Evolutionary conservation across 371 early-diverging fungal genomes (phyloP), one percentile per base, ranked within the genome.

Genomic region (Umbelopsis sp.): DNA sequence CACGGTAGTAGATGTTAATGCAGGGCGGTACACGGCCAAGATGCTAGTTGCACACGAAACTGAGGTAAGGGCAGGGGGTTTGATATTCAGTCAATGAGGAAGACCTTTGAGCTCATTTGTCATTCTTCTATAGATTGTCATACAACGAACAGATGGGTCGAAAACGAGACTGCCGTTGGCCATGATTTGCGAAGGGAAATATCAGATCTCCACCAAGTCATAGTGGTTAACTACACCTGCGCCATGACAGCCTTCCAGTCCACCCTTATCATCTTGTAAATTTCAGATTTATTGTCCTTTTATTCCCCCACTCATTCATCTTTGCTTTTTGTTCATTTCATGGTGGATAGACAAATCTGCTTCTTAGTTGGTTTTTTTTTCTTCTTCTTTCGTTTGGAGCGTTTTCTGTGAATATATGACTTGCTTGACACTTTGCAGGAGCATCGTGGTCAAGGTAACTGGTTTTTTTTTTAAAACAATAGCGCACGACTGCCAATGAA

Each of bases 91-190:
- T 22, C 22, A 22, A 22, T 22, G 22, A 22, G 22, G 22, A 22
- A 22, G 22, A 22, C 22, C 22, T 22, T 22, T 22, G 22, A 22
- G 48, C 18, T 52, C n/a, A 52, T 24, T 24, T 1, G 22, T 51
- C 38, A 24, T 51, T 12, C 24, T 25, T 9, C 14, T 20, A 6
- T 25, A 75, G 76, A 72, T 71, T 48, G 44, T 65, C 20, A 69
- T 75, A 16, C 76, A 75, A 44, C 67, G 76, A 44, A 75, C 76
- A 35, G 76, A 75, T 46, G 76, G 76, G 8, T 75, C 76, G 12
- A 75, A 72, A 63, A 72, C 76, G 44, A 72, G 65, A 46, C 50
- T 75, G 48, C 72, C 70, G 16, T 67, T 74, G 66, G 51, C 57
- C 18, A 69, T 70, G 63, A 41, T 72, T 51, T 50, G 69, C 64